A percentile compares a stretch with the other conserved stretches of the same genome.
Evolutionary conservation across 179 eudicot species (phyloP).

Genomic region (Actinidia chinensis): DNA sequence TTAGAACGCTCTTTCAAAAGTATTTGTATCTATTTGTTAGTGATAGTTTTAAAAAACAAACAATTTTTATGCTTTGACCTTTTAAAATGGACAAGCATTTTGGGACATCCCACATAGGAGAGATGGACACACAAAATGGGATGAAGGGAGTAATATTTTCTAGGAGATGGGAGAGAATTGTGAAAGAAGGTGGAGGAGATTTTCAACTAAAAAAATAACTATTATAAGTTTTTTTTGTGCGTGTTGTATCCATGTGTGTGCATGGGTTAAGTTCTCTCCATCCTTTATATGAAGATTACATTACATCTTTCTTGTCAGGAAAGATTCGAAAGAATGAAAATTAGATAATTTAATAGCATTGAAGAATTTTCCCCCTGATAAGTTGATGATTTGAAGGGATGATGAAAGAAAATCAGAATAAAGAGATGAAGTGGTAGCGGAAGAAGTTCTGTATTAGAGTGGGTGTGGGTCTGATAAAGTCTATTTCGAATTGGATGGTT

Average conservation of each 20-base stretch:
- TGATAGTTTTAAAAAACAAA: too few relatives aligned
- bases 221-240: neutral
- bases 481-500: neutral
- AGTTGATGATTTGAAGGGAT: neutral
- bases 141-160: neutral
- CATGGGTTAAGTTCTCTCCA: neutral
- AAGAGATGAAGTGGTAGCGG: neutral
- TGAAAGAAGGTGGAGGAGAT: slow-evolving; percentile 3
- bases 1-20: too few relatives aligned
- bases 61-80: too few relatives aligned
- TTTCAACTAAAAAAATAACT: neutral
- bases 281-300: too few relatives aligned
- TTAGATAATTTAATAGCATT: neutral
- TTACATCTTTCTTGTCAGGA: slow-evolving; percentile 1
- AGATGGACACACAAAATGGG: too few relatives aligned
- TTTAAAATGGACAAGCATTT: too few relatives aligned
- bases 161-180: neutral
- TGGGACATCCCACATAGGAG: too few relatives aligned
- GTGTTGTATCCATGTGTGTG: neutral
- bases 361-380: neutral
- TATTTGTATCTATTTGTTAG: too few relatives aligned
- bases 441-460: neutral
- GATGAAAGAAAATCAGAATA: neutral
- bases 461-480: neutral
- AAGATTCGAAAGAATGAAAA: too few relatives aligned